These are phyloP conservation scores for Clonostachys rhizophaga DNA, from an alignment of 2,329 filamentous ascomycete genomes.

Conservation along the genomic window DNA sequence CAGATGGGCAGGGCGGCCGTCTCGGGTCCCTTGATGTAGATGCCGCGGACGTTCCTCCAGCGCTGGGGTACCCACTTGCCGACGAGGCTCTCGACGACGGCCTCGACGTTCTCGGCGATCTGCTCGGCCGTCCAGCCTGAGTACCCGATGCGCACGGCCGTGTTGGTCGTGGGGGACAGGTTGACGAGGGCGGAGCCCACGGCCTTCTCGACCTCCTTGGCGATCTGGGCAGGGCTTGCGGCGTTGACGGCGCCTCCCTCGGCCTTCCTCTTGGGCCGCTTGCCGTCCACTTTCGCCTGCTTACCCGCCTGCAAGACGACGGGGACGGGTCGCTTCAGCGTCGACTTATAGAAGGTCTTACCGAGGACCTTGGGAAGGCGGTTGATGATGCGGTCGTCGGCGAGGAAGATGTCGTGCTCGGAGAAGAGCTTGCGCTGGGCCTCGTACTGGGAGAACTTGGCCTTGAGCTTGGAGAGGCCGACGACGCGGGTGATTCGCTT, in stretches of 20 bases:
- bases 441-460: conserved; percentile 88
- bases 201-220: conserved; percentile 76
- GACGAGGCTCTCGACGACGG: conserved; percentile 64
- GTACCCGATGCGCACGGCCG: conserved; percentile 74
- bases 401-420: conserved; percentile 91
- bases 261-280: conserved; percentile 47
- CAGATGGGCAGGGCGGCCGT: conserved; percentile 91
- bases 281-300: conserved; percentile 56
- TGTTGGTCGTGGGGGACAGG: conserved; percentile 73
- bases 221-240: conserved; percentile 61
- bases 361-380: conserved; percentile 73
- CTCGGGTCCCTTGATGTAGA: conserved; percentile 88
- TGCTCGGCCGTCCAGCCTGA: conserved; percentile 71
- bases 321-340: conserved; percentile 81
- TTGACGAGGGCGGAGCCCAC: conserved; percentile 74
- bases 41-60: conserved; percentile 78
- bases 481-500: conserved; percentile 72
- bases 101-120: conserved; percentile 74
- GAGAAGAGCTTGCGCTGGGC: conserved; percentile 74
- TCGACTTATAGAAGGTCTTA: conserved; percentile 87
- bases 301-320: conserved; percentile 63
- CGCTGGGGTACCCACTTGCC: conserved; percentile 79
- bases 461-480: conserved; percentile 72
- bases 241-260: conserved; percentile 30
- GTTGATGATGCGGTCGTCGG: conserved; percentile 79